Evolutionary conservation across 176 grass and related monocot genomes (phyloP).

Genomic region (Olyra latifolia): DNA sequence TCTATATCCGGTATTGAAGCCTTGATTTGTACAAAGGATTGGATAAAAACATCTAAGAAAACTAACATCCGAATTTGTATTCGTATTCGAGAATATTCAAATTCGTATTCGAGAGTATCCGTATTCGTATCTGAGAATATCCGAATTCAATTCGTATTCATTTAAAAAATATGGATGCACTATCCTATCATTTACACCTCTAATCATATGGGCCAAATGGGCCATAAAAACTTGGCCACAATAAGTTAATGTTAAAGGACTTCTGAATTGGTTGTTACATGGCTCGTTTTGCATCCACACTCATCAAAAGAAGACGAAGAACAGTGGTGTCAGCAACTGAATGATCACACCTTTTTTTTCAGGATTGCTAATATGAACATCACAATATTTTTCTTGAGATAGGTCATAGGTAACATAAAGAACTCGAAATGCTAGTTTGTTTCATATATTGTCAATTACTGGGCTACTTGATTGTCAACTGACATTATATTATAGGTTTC

Average conservation of each 20-base stretch:
- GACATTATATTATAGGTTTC: slow-evolving; percentile 7
- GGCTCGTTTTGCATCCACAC: slow-evolving; percentile 6
- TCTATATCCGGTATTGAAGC: too few relatives aligned
- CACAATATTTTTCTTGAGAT: not conserved
- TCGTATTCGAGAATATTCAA: too few relatives aligned
- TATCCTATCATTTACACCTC: too few relatives aligned
- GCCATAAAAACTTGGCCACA: not conserved
- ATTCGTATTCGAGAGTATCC: too few relatives aligned
- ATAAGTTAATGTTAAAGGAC: not conserved
- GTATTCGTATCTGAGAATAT: too few relatives aligned
- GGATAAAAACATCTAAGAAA: too few relatives aligned
- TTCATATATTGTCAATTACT: slow-evolving; percentile 28
- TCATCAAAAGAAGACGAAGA: not conserved
- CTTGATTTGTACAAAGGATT: too few relatives aligned
- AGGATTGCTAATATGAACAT: slow-evolving; percentile 23
- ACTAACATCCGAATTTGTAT: too few relatives aligned
- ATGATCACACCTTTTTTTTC: not conserved
- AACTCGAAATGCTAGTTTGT: slow-evolving; percentile 5
- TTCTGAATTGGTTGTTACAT: not conserved
- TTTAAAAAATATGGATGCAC: too few relatives aligned
- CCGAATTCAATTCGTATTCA: too few relatives aligned
- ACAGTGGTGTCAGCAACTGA: not conserved
- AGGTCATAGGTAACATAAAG: not conserved
- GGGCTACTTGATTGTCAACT: slow-evolving; percentile 13
- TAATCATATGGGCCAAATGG: too few relatives aligned